Conservation (phyloP, 768 basidiomycete genomes). For the Pholiota molesta region DNA sequence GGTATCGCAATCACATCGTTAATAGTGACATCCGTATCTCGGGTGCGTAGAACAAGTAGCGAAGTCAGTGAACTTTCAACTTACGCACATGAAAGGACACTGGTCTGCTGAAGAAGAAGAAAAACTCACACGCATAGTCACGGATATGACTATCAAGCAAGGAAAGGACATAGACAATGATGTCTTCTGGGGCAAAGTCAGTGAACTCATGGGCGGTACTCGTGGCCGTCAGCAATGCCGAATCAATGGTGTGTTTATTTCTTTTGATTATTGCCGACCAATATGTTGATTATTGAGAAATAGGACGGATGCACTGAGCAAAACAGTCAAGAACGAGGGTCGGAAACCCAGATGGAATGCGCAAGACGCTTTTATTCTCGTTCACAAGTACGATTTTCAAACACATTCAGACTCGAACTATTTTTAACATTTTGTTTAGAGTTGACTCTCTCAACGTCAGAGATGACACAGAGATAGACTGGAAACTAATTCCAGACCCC, state of each 20-base stretch:
- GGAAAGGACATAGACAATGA: conserved; percentile 79
- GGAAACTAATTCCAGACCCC: conserved; percentile 74
- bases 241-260: conserved; percentile 65
- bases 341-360: conserved; percentile 72
- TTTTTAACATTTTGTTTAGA: conserved; percentile 37
- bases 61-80: not conserved
- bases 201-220: conserved; percentile 73
- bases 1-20: conserved; percentile 82
- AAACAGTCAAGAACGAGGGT: conserved; percentile 73
- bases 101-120: conserved; percentile 87
- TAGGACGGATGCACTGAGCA: conserved; percentile 79
- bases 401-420: not conserved
- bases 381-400: conserved; percentile 65
- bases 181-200: conserved; percentile 82
- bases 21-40: conserved; percentile 63
- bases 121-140: conserved; percentile 72
- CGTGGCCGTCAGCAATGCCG: conserved; percentile 84
- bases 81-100: conserved; percentile 41
- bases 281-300: not conserved
- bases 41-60: conserved; percentile 41
- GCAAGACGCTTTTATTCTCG: conserved; percentile 77
- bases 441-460: conserved; percentile 73
- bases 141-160: conserved; percentile 70
- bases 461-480: conserved; percentile 85
- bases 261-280: not conserved